Evolutionary conservation across 2,329 filamentous ascomycete species (phyloP), one percentile per base, ranked within the genome.

Genomic region (Paraconiothyrium sp.): DNA sequence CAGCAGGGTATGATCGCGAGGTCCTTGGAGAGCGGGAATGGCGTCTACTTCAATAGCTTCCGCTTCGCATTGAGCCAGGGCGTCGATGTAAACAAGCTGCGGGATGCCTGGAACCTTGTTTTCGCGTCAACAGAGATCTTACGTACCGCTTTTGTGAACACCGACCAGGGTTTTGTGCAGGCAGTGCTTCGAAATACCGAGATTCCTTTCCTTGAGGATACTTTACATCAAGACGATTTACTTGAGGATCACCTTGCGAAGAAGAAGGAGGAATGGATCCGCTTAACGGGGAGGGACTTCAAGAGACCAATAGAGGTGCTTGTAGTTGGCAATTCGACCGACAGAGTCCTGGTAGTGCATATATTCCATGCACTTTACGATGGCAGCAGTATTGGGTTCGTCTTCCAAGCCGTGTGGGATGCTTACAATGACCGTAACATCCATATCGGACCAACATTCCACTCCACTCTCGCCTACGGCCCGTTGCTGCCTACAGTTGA

Each of bases 281-380:
- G 72, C 1, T 72, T 72, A 0, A 91, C 92, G 61, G 70, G 74
- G 4, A 72, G 78, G 1, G 78, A 85, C 4, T 64, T 90, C 1
- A 67, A 70, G 2, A 77, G 75, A 7, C 89, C 89, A 0, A 73
- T 90, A 4, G 82, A 88, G 57, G 64, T 88, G 1, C 72, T 85
- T 1, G 58, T 84, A 0, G 62, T 87, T 6, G 69, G 66, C 30
- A 72, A 72, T 10, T 64, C 73, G 5, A 58, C 64, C 1, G 65
- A 65, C 14, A 71, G 70, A 7, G 64, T 83, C 0, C 77, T 97
- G 35, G 78, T 84, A 2, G 70, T 97, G 2, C 85, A 90, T 49
- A 89, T 96, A 0, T 97, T 97, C 78, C 94, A 97, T 74, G 93
- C 87, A 0, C 77, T 97, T 0, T 97, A 97, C 69, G 94, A 97